Evolutionary conservation across 2,329 filamentous ascomycete species (phyloP).

Genomic region (Coniella lustricola): DNA sequence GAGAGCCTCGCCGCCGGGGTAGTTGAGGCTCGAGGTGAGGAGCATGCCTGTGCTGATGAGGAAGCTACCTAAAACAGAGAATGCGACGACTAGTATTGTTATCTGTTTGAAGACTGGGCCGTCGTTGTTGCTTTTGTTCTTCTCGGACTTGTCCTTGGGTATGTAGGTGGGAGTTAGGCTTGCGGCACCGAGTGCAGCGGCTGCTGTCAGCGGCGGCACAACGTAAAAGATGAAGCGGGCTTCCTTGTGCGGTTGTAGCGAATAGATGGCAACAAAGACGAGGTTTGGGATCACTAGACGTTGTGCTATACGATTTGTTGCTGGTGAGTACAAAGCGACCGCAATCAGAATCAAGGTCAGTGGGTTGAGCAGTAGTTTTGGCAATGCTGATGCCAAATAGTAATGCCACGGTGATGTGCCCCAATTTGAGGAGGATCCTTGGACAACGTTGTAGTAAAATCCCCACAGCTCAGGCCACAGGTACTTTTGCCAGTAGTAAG

Average conservation of each 20-base stretch:
- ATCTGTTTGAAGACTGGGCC: slow-evolving; percentile 45
- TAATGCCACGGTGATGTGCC: slow-evolving; percentile 78
- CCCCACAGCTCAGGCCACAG: slow-evolving; percentile 87
- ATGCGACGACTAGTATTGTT: slow-evolving; percentile 39
- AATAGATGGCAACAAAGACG: slow-evolving; percentile 73
- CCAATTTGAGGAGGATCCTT: slow-evolving; percentile 79
- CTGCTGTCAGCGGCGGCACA: slow-evolving; percentile 71
- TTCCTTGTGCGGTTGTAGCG: slow-evolving; percentile 89
- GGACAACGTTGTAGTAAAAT: slow-evolving; percentile 86
- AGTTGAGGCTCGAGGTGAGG: slow-evolving; percentile 79
- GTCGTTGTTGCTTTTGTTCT: slow-evolving; percentile 30
- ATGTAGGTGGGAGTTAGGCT: slow-evolving; percentile 49
- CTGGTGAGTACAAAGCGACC: slow-evolving; percentile 42
- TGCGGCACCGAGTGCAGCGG: slow-evolving; percentile 66
- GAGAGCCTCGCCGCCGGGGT: slow-evolving; percentile 82
- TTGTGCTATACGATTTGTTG: slow-evolving; percentile 35
- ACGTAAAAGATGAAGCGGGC: slow-evolving; percentile 90
- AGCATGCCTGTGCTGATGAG: slow-evolving; percentile 60
- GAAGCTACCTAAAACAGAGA: slow-evolving; percentile 57
- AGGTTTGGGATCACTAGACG: slow-evolving; percentile 59
- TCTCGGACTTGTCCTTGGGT: slow-evolving; percentile 5
- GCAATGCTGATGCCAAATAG: slow-evolving; percentile 77
- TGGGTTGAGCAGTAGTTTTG: slow-evolving; percentile 79
- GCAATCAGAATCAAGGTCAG: slow-evolving; percentile 51
- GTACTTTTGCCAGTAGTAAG: slow-evolving; percentile 83